Base-by-base conservation (phyloP, 805 yeast genomes). In the Priceomyces haplophilus region DNA sequence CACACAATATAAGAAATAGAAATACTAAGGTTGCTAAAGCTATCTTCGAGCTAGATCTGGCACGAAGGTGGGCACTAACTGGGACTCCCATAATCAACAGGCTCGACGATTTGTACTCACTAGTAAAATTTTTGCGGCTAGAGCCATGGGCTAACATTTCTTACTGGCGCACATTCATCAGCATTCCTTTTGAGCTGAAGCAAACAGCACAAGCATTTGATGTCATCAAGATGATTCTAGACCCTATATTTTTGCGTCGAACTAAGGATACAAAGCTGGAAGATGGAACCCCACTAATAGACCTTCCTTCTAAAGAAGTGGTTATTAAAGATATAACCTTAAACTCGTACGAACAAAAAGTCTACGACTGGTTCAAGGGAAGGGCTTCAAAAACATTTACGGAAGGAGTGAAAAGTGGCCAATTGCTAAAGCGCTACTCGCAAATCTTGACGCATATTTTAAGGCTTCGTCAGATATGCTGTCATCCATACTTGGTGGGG, bases 81-180 rank as follows among this genome's bases (percentile, higher is more conserved):
- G 98, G 98, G 6, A 90, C 98, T 0, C 97, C 98, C 0, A 86
- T 90, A 21, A 85, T 89, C 31, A 90, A 90, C 60, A 68, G 90
- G 48, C 68, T 91, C 7, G 97, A 91, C 59, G 98, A 91, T 59
- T 64, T 91, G 37, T 90, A 78, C 56, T 83, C 95, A 4, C 62
- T 89, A 38, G 78, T 89, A 13, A 79, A 80, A 50, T 91, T 83
- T 54, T 64, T 91, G 37, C 72, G 80, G 34, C 63, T 90, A n/a
- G 88, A 86, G 51, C 98, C 98, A 1, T 91, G 97, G 97, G 72
- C 82, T 31, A 84, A 85, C 51, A 81, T 85, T 43, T 74, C 87
- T 0, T 83, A 85, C 48, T 91, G 98, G 98, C 84, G 83, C 51
- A 80, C 88, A 12, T 89, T 89, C 58, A 78, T 91, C 21, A 83